These are phyloP conservation scores for Schoenoplectus tabernaemontani DNA, from an alignment of 202 grass and related monocot species.

Conservation along the genomic window DNA sequence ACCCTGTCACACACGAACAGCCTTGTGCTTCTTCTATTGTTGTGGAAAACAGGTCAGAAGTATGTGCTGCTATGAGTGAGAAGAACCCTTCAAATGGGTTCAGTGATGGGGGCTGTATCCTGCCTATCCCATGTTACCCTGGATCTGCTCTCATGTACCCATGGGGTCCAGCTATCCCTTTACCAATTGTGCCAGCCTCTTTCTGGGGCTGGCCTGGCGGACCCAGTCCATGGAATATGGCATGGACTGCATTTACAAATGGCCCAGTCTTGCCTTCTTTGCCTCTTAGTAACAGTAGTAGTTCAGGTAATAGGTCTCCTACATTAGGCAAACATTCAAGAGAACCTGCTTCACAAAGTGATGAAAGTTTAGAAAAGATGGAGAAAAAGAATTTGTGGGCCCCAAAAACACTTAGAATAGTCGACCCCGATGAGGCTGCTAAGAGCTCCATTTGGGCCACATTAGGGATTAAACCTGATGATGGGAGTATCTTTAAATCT, in stretches of 20 bases:
- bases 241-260: conserved; percentile 36
- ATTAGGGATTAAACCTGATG: conserved; percentile 61
- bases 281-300: conserved; percentile 35
- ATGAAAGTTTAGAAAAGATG: conserved; percentile 31
- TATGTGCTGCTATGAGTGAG: conserved; percentile 29
- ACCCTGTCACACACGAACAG: conserved; percentile 45
- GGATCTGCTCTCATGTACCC: conserved; percentile 45
- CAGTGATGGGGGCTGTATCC: conserved; percentile 26
- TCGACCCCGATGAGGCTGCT: conserved; percentile 48
- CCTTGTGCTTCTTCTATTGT: conserved; percentile 41
- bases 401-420: conserved; percentile 65
- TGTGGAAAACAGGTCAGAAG: conserved; percentile 25
- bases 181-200: conserved; percentile 41
- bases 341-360: conserved; percentile 40
- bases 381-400: conserved; percentile 32
- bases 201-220: conserved; percentile 59
- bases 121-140: conserved; percentile 48
- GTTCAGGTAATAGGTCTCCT: conserved; percentile 37
- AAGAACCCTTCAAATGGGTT: conserved; percentile 30
- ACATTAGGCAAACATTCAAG: conserved; percentile 66
- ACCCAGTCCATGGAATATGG: conserved; percentile 32
- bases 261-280: conserved; percentile 38
- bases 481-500: conserved; percentile 39
- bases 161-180: conserved; percentile 36
- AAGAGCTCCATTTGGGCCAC: conserved; percentile 73